Conservation (phyloP, 495 filamentous ascomycete genomes). For the Articulospora tetracladia region DNA sequence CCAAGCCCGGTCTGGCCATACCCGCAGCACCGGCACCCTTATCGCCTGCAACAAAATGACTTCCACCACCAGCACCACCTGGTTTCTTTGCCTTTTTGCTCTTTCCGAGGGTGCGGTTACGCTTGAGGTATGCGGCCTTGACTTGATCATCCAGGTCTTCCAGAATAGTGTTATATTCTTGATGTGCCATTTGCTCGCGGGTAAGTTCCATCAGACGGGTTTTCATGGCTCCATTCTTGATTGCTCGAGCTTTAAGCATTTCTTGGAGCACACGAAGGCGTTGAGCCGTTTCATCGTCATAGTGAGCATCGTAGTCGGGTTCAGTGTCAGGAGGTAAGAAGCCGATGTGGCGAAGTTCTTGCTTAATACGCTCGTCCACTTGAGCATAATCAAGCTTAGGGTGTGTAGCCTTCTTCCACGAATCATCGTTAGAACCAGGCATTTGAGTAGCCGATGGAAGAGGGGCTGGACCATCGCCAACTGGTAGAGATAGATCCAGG, state of each 20-base stretch:
- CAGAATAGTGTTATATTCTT: conserved; percentile 94
- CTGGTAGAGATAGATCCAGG: conserved; percentile 34
- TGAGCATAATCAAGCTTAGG: conserved; percentile 76
- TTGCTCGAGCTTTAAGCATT: conserved; percentile 72
- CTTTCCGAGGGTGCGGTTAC: conserved; percentile 90
- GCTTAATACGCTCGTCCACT: conserved; percentile 84
- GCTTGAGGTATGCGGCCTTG: conserved; percentile 90
- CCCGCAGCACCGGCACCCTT: conserved; percentile 38
- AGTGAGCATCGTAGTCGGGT: conserved; percentile 81
- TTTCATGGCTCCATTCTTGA: conserved; percentile 87
- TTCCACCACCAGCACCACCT: conserved; percentile 52
- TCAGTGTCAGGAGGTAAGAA: conserved; percentile 68
- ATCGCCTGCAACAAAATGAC: conserved; percentile 38
- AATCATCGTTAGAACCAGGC: conserved; percentile 59
- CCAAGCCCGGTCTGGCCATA: conserved; percentile 75
- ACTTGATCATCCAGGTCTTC: conserved; percentile 97
- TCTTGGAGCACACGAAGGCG: conserved; percentile 80
- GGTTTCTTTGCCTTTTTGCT: conserved; percentile 90
- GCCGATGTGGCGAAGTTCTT: conserved; percentile 90
- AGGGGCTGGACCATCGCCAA: conserved; percentile 30
- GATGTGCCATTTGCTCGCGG: conserved; percentile 86
- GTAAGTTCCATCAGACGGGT: conserved; percentile 78
- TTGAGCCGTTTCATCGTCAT: conserved; percentile 91
- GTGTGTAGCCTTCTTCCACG: conserved; percentile 53
- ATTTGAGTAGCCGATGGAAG: conserved; percentile 72